Percentiles rank a stretch among this genome's conserved stretches.
Conservation (phyloP, 1,139 yeast species). For the Suhomyces wounanorum region DNA sequence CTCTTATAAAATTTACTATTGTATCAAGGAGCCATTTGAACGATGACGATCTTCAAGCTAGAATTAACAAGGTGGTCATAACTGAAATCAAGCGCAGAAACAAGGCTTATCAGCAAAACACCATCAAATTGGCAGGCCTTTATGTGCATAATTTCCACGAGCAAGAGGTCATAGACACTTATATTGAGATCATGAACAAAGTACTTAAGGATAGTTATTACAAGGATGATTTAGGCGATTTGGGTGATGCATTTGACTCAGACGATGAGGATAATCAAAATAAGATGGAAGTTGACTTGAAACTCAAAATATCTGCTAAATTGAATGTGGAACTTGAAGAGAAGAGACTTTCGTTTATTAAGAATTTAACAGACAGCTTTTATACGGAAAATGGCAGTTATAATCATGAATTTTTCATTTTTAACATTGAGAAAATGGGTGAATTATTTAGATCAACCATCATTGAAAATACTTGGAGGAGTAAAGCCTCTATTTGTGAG, state of each 20-base stretch:
- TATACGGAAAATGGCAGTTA: slow-evolving; percentile 21
- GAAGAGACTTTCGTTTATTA: slow-evolving; percentile 33
- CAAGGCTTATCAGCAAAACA: slow-evolving; percentile 58
- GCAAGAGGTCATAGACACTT: slow-evolving; percentile 36
- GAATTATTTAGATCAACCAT: slow-evolving; percentile 29
- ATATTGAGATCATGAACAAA: slow-evolving; percentile 37
- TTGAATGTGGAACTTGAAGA: slow-evolving; percentile 40
- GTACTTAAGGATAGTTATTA: slow-evolving; percentile 37
- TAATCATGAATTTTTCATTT: slow-evolving; percentile 25
- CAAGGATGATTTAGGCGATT: slow-evolving; percentile 22
- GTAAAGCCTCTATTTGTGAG: slow-evolving; percentile 50
- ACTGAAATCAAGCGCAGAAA: slow-evolving; percentile 72
- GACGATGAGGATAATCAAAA: slow-evolving; percentile 29
- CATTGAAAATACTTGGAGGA: slow-evolving; percentile 60
- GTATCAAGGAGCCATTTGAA: slow-evolving; percentile 41
- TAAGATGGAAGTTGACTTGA: slow-evolving; percentile 29
- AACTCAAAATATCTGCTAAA: slow-evolving; percentile 28
- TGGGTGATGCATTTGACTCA: slow-evolving; percentile 18
- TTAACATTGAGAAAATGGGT: slow-evolving; percentile 26
- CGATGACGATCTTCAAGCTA: slow-evolving; percentile 26
- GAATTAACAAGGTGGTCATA: slow-evolving; percentile 46
- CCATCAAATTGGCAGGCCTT: slow-evolving; percentile 52
- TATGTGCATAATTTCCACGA: slow-evolving; percentile 49
- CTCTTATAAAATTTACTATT: slow-evolving; percentile 61
- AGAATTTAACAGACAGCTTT: slow-evolving; percentile 35